phyloP scores from a whole-genome alignment of 345 rosid species.

The Populus nigra region DNA sequence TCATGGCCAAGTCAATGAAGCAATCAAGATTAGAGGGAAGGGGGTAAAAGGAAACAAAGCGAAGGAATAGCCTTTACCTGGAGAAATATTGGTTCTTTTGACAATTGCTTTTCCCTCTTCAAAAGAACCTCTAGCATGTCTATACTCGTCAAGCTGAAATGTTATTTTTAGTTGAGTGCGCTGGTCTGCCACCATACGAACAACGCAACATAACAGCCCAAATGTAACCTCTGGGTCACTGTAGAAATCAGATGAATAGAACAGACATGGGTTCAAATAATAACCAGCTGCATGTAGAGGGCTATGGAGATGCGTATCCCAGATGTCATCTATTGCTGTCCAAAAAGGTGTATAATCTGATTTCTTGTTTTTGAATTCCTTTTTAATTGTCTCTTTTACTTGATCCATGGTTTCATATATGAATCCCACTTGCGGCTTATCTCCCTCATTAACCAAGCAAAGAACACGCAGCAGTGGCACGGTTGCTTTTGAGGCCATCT shows the following conservation, averaged over 20 bases:
- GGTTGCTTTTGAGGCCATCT: constrained; percentile 40
- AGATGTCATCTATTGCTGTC: constrained; percentile 59
- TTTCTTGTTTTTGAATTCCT: constrained; percentile 25
- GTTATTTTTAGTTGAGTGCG: constrained; percentile 30
- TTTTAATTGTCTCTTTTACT: constrained; percentile 49
- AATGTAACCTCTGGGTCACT: constrained; percentile 44
- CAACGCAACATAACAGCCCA: constrained; percentile 43
- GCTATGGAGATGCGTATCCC: constrained; percentile 46
- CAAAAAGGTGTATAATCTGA: constrained; percentile 42
- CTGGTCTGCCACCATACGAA: constrained; percentile 34
- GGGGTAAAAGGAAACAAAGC: no score
- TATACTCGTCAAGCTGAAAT: constrained; percentile 42
- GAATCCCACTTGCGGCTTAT: constrained; percentile 47
- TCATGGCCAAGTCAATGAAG: not conserved
- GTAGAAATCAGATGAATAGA: constrained; percentile 47
- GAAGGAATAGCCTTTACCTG: constrained; percentile 34
- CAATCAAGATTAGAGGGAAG: not conserved
- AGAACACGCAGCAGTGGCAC: constrained; percentile 44
- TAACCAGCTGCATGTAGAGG: constrained; percentile 72
- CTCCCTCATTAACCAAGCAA: constrained; percentile 27
- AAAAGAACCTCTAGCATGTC: constrained; percentile 39
- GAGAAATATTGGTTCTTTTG: constrained; percentile 32
- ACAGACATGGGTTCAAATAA: constrained; percentile 53
- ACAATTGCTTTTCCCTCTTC: constrained; percentile 37
- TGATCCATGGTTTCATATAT: constrained; percentile 62